Percentiles rank a stretch among this genome's conserved stretches.
Conservation (phyloP, 2,329 filamentous ascomycete genomes). For the Botrytis aclada region DNA sequence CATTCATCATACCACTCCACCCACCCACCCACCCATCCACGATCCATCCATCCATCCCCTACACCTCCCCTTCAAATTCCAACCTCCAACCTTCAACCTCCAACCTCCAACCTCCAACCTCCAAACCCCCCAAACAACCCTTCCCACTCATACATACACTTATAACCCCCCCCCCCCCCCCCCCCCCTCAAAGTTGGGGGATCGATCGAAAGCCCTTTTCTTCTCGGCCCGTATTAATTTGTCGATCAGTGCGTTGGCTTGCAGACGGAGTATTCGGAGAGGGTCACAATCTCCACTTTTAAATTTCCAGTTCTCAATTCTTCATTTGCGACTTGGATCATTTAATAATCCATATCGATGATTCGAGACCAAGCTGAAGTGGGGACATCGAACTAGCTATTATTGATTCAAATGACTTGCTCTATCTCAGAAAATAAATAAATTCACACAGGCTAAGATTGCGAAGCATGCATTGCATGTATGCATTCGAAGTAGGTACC, state of each 20-base stretch:
- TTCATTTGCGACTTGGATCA: background rate
- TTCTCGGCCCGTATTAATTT: constrained; percentile 6
- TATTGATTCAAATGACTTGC: background rate
- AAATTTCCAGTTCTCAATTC: background rate
- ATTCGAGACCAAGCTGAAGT: constrained; percentile 2
- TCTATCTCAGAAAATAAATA: background rate
- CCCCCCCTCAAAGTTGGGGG: background rate
- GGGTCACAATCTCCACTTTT: background rate
- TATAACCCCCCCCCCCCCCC: too few relatives aligned
- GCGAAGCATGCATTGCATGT: background rate
- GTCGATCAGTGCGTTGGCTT: constrained; percentile 11
- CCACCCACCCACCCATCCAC: too few relatives aligned
- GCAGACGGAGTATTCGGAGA: background rate
- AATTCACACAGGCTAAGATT: background rate
- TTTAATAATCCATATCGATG: background rate
- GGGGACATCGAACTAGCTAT: background rate
- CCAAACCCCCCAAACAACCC: background rate
- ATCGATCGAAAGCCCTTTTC: background rate
- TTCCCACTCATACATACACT: background rate
- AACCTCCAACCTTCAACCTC: background rate
- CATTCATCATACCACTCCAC: too few relatives aligned
- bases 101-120: background rate
- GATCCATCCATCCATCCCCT: background rate
- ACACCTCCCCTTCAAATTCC: background rate
- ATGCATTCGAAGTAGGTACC: background rate